These are phyloP conservation scores for Suillus spraguei DNA, from an alignment of 768 basidiomycete species.

Conservation along the genomic window DNA sequence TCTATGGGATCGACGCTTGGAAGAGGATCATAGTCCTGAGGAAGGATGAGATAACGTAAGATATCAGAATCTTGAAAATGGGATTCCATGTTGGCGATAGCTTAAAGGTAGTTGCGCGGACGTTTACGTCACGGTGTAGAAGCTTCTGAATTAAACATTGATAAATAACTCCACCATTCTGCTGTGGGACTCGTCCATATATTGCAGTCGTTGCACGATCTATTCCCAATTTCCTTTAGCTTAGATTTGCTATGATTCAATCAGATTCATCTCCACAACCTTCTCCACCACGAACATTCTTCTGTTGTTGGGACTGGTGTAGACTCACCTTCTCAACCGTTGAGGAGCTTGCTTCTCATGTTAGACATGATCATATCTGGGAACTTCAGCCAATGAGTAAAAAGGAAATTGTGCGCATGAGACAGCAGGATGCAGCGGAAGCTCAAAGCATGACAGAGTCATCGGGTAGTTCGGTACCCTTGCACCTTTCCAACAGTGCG, in stretches of 20 bases:
- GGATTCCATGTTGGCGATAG: constrained; percentile 13
- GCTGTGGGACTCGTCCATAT: background rate
- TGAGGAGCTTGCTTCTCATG: constrained; percentile 46
- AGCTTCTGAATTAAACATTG: constrained; percentile 17
- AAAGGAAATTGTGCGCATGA: constrained; percentile 45
- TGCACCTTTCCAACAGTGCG: background rate
- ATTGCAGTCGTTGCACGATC: background rate
- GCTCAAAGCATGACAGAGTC: background rate
- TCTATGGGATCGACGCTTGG: constrained; percentile 59
- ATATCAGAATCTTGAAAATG: constrained; percentile 29
- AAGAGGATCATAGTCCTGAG: constrained; percentile 58
- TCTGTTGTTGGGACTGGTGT: constrained; percentile 61
- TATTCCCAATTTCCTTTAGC: too few species aligned
- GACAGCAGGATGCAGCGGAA: constrained; percentile 39
- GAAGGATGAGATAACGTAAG: constrained; percentile 58
- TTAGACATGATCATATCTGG: constrained; percentile 49
- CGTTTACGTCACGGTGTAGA: background rate
- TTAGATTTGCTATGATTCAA: background rate
- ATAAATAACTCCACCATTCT: constrained; percentile 20
- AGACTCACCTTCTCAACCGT: constrained; percentile 40
- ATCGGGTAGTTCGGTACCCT: background rate
- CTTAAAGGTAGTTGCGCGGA: background rate
- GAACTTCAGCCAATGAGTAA: constrained; percentile 45
- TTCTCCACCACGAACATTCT: constrained; percentile 20
- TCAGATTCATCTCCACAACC: constrained; percentile 9